Evolutionary conservation across 306 rosid genomes (phyloP), one percentile per base, ranked within the genome.

Genomic region (Potentilla sterilis): DNA sequence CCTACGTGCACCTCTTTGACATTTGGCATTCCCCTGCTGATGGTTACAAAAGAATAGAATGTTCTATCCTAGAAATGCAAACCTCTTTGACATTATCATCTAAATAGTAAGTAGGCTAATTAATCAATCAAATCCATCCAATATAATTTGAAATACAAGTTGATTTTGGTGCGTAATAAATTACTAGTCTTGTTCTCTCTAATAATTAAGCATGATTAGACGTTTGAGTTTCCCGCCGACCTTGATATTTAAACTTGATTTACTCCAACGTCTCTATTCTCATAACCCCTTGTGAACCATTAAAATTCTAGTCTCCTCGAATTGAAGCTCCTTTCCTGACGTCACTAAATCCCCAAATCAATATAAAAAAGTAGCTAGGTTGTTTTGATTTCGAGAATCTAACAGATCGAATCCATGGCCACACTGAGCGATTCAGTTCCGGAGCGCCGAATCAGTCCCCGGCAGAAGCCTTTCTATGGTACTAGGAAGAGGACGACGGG

Each of bases 401-500:
- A 21, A 21, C 24, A 28, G 38, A 9, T 59, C 4, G 65, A 59
- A 12, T 59, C 42, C 7, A 77, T 77, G 81, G 81, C 52, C 37
- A 54, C 22, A 13, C 18, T 28, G 2, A 15, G 38, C 19, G n/a
- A 38, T 5, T 14, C 65, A 38, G 19, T 35, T 0, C 15, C 28
- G 0, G 67, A 42, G 74, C 77, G 70, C 46, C 73, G 83, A 59
- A 35, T 59, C 47, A 85, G 79, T 66, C 66, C 48, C 0, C 77
- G 83, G 34, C 46, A 81, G 13, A 73, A 62, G 65, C 81, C 88
- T 18, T 62, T 21, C 46, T 78, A 81, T 34, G 77, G 83, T 7
- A 28, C 55, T 67, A 6, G 70, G 69, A 81, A 58, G 71, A 73
- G 81, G 37, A 14, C 19, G 37, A 14, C 19, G 11, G 28, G 14